Base-by-base conservation (phyloP, 2,329 filamentous ascomycete species). In the Torrubiella hemipterigena region DNA sequence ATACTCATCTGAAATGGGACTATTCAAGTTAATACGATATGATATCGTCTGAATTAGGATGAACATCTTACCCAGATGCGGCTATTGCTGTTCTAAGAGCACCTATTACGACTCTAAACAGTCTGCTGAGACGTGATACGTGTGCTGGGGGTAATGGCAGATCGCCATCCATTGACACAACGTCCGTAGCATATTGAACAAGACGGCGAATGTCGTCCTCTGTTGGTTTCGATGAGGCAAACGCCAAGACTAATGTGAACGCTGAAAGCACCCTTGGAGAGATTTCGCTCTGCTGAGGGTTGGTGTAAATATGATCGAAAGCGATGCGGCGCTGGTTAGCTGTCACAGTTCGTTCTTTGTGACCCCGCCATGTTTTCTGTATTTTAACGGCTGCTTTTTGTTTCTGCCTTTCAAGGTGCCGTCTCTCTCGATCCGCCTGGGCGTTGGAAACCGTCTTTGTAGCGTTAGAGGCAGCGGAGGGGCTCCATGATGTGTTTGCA, bases 301-400 rank as follows among this genome's bases (percentile, higher is more conserved):
- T 54, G 38, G 44, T 46, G 44, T 80, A 77, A 20, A 70, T 48
- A 7, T 58, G 47, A 52, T 87, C 81, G 58, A 84, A 83, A 24
- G 68, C 54, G 30, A 54, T 50, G 39, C 81, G 68, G 58, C 72
- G 75, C 33, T 48, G 46, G 28, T 67, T 56, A 40, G 73, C 73
- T 38, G 82, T 60, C 30, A 54, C 50, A 37, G 61, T 66, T 44
- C 87, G 73, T 36, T 61, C 65, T 34, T 54, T 66, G 52, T 93
- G 71, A 11, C 86, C 86, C 52, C 89, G 73, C 87, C 87, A 96
- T 54, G 70, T 63, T 42, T 73, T 71, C 53, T 96, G 91, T 41
- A 96, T 74, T 30, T 61, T 68, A 42, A 71, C 77, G 11, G 75
- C 73, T 5, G 87, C 84, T 47, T 77, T 80, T 30, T 87, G 57